These are phyloP conservation scores for Diutina scorzettiae DNA, from an alignment of 1,139 yeast genomes.

Conservation along the genomic window DNA sequence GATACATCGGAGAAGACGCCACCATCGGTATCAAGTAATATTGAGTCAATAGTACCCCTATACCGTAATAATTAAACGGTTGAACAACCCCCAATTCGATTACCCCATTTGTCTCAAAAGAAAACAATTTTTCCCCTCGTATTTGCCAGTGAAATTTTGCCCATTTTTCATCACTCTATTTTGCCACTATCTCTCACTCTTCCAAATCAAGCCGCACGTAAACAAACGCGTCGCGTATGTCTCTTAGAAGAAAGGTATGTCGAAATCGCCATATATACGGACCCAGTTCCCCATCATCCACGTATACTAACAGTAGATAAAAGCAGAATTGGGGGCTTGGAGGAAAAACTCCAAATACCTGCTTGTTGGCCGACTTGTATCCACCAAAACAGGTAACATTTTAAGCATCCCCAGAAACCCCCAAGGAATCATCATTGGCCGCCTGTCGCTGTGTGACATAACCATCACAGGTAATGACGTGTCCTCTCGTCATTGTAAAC, in stretches of 20 bases:
- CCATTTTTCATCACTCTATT: no score
- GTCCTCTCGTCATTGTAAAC: constrained; percentile 53
- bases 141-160: no score
- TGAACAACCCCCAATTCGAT: no score
- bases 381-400: constrained; percentile 20
- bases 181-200: no score
- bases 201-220: no score
- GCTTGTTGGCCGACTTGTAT: constrained; percentile 19
- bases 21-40: no score
- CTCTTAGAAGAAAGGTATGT: constrained; percentile 3
- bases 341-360: constrained; percentile 2
- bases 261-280: no score
- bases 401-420: constrained; percentile 24
- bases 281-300: neutral
- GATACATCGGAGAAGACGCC: no score
- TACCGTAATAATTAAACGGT: no score
- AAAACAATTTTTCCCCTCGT: no score
- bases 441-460: constrained; percentile 56
- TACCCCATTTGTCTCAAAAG: no score
- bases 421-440: constrained; percentile 34
- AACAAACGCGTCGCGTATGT: neutral
- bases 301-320: constrained; percentile 1
- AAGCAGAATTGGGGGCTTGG: constrained; percentile 1
- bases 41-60: no score
- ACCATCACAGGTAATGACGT: constrained; percentile 45